These are phyloP conservation scores for Macrolepiota albuminosa DNA, from an alignment of 768 basidiomycete genomes.

Conservation along the genomic window DNA sequence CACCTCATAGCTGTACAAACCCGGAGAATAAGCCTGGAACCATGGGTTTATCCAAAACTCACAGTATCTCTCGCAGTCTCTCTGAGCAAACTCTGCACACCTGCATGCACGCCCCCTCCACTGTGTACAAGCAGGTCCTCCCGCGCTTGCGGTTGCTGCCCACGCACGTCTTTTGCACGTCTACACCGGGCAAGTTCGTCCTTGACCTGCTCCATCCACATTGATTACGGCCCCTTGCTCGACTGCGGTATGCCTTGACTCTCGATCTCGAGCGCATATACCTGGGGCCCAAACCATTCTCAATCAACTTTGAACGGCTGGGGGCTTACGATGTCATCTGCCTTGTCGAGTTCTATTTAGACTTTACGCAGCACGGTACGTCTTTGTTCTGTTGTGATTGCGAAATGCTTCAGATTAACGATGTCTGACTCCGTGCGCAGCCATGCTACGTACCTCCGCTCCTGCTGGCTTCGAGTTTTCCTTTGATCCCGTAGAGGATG, in stretches of 20 bases:
- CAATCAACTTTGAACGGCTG: too few species aligned
- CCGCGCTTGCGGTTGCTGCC: neutral
- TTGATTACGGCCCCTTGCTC: too few species aligned
- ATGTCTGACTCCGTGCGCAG: too few species aligned
- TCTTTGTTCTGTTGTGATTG: slow-evolving; percentile 55
- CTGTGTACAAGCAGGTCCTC: neutral
- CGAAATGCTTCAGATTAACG: too few species aligned
- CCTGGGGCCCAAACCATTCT: slow-evolving; percentile 33
- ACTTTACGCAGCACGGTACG: slow-evolving; percentile 77
- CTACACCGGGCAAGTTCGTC: slow-evolving; percentile 63
- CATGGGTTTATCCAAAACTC: slow-evolving; percentile 15
- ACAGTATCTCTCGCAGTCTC: slow-evolving; percentile 85
- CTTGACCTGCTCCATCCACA: too few species aligned
- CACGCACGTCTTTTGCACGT: slow-evolving; percentile 66
- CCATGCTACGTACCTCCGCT: slow-evolving; percentile 30
- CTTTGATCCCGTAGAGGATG: too few species aligned
- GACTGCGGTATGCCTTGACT: slow-evolving; percentile 77
- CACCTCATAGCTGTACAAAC: slow-evolving; percentile 18
- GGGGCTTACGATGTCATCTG: slow-evolving; percentile 80
- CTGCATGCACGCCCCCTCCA: slow-evolving; percentile 10
- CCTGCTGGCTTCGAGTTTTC: slow-evolving; percentile 32
- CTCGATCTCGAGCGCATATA: slow-evolving; percentile 93
- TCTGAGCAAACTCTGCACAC: slow-evolving; percentile 50
- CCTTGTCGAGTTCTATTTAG: slow-evolving; percentile 89
- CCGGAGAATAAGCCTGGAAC: too few species aligned